Percentiles rank a stretch among this genome's conserved stretches.
Conservation (phyloP, 2,329 filamentous ascomycete species). For the Calonectria pauciramosa region DNA sequence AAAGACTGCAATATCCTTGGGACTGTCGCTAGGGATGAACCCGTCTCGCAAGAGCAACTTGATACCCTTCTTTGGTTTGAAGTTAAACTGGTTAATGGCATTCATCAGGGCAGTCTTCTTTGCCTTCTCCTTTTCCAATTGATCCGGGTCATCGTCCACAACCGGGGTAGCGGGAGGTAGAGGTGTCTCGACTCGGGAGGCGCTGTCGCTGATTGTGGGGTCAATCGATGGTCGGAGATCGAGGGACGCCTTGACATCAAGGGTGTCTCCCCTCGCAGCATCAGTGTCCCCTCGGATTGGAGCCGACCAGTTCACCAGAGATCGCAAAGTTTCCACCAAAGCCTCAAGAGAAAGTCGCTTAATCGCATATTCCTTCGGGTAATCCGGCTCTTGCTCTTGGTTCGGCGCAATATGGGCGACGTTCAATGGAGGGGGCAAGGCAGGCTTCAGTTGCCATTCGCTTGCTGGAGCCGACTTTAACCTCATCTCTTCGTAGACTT, state of each 20-base stretch:
- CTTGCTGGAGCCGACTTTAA: conserved; percentile 70
- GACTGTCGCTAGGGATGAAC: conserved; percentile 85
- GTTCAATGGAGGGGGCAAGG: conserved; percentile 87
- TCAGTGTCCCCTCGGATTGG: conserved; percentile 71
- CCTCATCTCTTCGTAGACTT: conserved; percentile 86
- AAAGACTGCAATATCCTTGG: conserved; percentile 88
- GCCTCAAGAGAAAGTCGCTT: conserved; percentile 92
- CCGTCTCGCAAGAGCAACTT: conserved; percentile 86
- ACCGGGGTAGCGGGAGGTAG: conserved; percentile 75
- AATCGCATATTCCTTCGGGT: conserved; percentile 90
- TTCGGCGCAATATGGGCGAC: conserved; percentile 78
- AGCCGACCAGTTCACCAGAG: conserved; percentile 91
- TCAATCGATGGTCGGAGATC: conserved; percentile 77
- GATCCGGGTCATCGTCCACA: conserved; percentile 89
- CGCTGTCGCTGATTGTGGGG: conserved; percentile 71
- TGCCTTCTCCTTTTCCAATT: conserved; percentile 95
- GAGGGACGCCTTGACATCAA: conserved; percentile 54
- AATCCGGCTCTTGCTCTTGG: conserved; percentile 74
- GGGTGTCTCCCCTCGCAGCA: conserved; percentile 45
- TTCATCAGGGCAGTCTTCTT: conserved; percentile 93
- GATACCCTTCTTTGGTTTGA: conserved; percentile 95
- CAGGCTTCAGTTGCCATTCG: conserved; percentile 91
- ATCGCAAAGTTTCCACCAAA: conserved; percentile 88
- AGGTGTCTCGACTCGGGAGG: conserved; percentile 72
- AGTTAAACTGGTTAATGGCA: conserved; percentile 93